Evolutionary conservation across 306 rosid species (phyloP).

Genomic region (Rosa rugosa): DNA sequence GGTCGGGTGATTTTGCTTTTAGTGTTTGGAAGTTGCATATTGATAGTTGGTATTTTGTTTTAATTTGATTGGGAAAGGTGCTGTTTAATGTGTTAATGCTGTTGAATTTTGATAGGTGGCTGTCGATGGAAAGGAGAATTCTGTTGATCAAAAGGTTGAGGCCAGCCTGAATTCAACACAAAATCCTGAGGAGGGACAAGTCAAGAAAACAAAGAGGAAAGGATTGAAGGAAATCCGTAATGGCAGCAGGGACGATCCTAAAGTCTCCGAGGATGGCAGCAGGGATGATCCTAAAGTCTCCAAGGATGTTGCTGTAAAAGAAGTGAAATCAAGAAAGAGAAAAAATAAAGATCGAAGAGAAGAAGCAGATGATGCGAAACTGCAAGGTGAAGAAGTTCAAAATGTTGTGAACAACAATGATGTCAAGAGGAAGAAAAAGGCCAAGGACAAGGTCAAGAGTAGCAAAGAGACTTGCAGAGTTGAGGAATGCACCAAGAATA

Average conservation of each 20-base stretch:
- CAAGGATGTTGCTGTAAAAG: conserved; percentile 17
- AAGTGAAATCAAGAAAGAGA: conserved; percentile 26
- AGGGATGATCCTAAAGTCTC: conserved; percentile 38
- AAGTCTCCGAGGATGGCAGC: conserved; percentile 29
- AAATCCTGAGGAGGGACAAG: conserved; percentile 18
- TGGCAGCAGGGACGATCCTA: conserved; percentile 45
- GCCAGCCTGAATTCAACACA: conserved; percentile 20
- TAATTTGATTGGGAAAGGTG: not conserved
- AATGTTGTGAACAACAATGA: conserved; percentile 23
- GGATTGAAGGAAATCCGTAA: conserved; percentile 55
- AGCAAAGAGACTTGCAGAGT: not conserved
- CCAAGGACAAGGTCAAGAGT: conserved; percentile 15
- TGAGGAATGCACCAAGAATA: conserved; percentile 21
- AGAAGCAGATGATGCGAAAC: conserved; percentile 10
- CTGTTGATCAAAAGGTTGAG: conserved; percentile 37
- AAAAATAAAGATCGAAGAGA: conserved; percentile 6
- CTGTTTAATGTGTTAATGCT: not conserved
- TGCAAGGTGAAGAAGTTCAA: conserved; percentile 9
- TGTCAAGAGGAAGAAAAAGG: conserved; percentile 7
- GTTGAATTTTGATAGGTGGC: conserved; percentile 34
- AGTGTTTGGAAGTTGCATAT: not conserved
- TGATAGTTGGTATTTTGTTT: conserved; percentile 1
- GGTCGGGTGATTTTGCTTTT: conserved; percentile 28
- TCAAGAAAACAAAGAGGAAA: conserved; percentile 46
- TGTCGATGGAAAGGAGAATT: conserved; percentile 56